Base-by-base conservation (phyloP, 1,139 yeast species). In the Hemisphaericaspora xylofermentans region DNA sequence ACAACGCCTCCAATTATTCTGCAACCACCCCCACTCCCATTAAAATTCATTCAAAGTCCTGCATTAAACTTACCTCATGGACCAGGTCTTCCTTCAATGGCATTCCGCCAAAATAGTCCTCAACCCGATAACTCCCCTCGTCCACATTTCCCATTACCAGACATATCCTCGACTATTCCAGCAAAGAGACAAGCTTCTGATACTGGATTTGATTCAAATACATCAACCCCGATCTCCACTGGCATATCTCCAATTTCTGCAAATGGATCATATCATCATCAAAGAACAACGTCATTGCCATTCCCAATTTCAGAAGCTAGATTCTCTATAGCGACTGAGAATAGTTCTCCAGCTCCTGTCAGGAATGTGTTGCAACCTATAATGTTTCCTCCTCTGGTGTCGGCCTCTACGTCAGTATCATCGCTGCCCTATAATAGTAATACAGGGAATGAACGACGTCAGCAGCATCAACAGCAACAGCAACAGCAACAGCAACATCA, bases 191-290 rank as follows among this genome's bases (percentile, higher is more conserved):
- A 4, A 13, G 29, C 29, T 6, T 13, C 29, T 13, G 29, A 19
- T 14, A 26, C 8, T 4, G 29, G 10, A 4, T 18, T 19, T n/a
- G 24, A 17, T 17, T 34, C 36, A n/a, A 13, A 4, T 2, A 17
- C 12, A n/a, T 34, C 36, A 17, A 28, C 36, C 6, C 36, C 31
- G 9, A 12, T 15, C 6, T 27, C 40, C 21, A 37, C 31, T 27
- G 21, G 35, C 3, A 30, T 27, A 19, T 24, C 33, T 1, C 32
- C 34, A 8, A n/a, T 30, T 4, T 19, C 38, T 5, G 21, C 33
- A 14, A 21, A 30, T 16, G 31, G 17, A 4, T 9, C 27, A 7
- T 13, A 15, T n/a, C 4, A 19, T 13, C n/a, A 7, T 18, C 25
- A n/a, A n/a, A 18, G 24, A 5, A 31, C 6, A 19, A 4, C 3